Base-by-base conservation (phyloP, 2,329 filamentous ascomycete genomes). In the Fusarium sp. region DNA sequence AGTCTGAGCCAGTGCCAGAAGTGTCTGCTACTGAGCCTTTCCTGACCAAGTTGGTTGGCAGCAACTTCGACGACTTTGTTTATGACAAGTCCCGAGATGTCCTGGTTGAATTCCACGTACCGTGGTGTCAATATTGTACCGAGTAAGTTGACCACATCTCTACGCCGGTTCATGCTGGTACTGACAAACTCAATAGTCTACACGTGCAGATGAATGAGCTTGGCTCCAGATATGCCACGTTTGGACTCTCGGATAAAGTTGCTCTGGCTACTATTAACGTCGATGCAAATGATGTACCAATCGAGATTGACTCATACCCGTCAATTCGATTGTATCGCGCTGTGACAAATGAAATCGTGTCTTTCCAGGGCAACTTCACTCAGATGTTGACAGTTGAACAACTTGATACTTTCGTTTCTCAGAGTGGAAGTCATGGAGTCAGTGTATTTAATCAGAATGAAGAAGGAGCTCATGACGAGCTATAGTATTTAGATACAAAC, bases 61-160 rank as follows among this genome's bases (percentile, higher is more conserved):
- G 54, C 18, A 63, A 12, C 27, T 63, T 60, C 3, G 54, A 60
- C 25, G 44, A 60, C 4, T 33, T 63, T 13, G 54, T 50, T 4
- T 44, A 13, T 18, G 54, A 60, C 8, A 38, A 44, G 31, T 15
- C 60, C 1, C 45, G 33, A 22, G 60, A 63, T 35, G 25, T 63
- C 1, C 33, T 63, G 22, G 60, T 63, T 18, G 20, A 63, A 22
- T 60, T 60, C 1, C 1, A 50, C 12, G 60, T 60, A 2, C 60
- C 54, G 1, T 63, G 60, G 60, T 63, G 60, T 22, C 22, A 60
- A 38, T 63, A 63, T n/a, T 63, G 44, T 10, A 49, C 5, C 1
- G 44, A 62, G 60, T 62, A 49, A 49, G 59, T 20, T 2, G 1
- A 10, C 6, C 4, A 1, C 8, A 7, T 25, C 22, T 50, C 31